Conservation (phyloP, 352 stramenopile species). For the Phytopythium delawarense region DNA sequence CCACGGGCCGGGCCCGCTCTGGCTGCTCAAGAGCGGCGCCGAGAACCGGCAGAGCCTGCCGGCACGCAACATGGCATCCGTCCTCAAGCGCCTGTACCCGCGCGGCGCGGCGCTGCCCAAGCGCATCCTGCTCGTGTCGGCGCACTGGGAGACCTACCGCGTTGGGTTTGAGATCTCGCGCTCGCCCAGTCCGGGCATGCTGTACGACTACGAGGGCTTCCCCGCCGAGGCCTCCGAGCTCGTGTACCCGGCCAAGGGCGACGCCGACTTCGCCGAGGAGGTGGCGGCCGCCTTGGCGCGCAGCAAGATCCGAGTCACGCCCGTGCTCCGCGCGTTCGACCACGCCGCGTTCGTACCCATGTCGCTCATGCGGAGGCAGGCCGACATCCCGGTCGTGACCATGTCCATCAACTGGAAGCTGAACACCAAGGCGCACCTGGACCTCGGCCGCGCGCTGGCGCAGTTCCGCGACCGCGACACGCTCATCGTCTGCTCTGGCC, state of each 20-base stretch:
- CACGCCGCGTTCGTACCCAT: conserved; percentile 89
- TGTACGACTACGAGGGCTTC: conserved; percentile 91
- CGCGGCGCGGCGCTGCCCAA: conserved; percentile 32
- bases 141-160: conserved; percentile 75
- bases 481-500: conserved; percentile 82
- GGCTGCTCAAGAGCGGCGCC: conserved; percentile 47
- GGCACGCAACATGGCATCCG: conserved; percentile 32
- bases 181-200: conserved; percentile 44
- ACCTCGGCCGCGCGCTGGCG: conserved; percentile 56
- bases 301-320: conserved; percentile 46
- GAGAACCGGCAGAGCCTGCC: conserved; percentile 29
- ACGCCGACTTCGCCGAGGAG: conserved; percentile 55
- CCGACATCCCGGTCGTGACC: conserved; percentile 83
- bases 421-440: conserved; percentile 48
- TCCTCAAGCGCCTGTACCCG: conserved; percentile 48
- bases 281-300: conserved; percentile 51
- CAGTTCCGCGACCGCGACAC: conserved; percentile 69
- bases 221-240: conserved; percentile 76
- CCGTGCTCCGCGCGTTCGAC: conserved; percentile 75
- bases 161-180: conserved; percentile 54
- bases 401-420: conserved; percentile 71
- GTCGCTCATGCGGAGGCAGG: conserved; percentile 76
- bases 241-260: conserved; percentile 66
- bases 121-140: conserved; percentile 81
- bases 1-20: conserved; percentile 59